Evolutionary conservation across 306 rosid genomes (phyloP), one percentile per base, ranked within the genome.

Genomic region (Lathyrus oleraceus): DNA sequence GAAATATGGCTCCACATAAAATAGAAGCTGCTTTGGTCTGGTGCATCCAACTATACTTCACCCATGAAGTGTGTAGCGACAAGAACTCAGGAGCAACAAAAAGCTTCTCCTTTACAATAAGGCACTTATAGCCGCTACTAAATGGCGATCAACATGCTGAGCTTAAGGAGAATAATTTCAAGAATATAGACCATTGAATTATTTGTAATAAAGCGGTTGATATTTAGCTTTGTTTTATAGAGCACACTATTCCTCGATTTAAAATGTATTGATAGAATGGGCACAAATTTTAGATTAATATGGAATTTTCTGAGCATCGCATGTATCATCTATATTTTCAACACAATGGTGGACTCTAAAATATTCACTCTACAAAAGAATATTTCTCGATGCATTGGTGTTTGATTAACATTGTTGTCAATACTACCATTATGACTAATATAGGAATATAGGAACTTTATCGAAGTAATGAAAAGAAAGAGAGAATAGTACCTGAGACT

Each of bases 401-500:
- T 75, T 67, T 45, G 15, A 36, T 48, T 67, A 32, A 58, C 61
- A 58, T 14, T 32, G 73, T 42, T 32, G 23, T 75, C 67, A 43
- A 30, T 27, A 65, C 6, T 10, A 49, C 27, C 58, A 67, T 5
- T 61, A 48, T 47, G 40, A 28, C 19, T 32, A 42, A 39, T 21
- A 48, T 23, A 51, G 74, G 64, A 48, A 75, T 27, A 28, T 19
- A 61, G 72, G 69, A 42, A 78, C 23, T 71, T 61, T 10, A 71
- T 10, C 6, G 28, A 61, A 47, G 51, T 62, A 45, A 67, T 17
- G 19, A 65, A 65, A 48, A 47, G 39, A 28, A 1, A 65, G 60
- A 74, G 70, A 71, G 62, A 63, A 36, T 70, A 52, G 63, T 76
- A 95, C 99, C 99, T 95, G 99, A 73, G 99, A 91, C 80, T 95